These are phyloP conservation scores for Erythrophleum ivorense DNA, from an alignment of 331 rosid genomes.

Conservation along the genomic window DNA sequence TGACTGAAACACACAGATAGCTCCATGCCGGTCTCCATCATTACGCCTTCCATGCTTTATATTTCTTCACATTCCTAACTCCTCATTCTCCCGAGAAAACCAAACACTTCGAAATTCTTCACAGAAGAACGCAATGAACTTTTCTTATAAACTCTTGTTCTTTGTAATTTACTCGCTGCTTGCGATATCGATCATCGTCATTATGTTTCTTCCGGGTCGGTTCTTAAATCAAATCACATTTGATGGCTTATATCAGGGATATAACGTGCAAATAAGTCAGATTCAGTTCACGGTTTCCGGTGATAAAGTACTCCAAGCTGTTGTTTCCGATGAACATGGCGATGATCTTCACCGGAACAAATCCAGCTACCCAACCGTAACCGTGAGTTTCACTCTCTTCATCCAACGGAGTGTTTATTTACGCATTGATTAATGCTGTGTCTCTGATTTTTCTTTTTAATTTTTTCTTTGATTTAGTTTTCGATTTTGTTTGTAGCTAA, in stretches of 20 bases:
- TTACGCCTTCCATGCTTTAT: constrained; percentile 1
- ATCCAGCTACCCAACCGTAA: neutral
- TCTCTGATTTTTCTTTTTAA: neutral
- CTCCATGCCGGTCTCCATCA: constrained; percentile 15
- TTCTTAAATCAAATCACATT: constrained; percentile 3
- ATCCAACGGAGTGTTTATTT: neutral
- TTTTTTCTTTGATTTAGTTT: neutral
- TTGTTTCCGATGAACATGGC: neutral
- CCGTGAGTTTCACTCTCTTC: constrained; percentile 23
- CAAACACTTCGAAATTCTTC: neutral
- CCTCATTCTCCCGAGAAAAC: constrained; percentile 16
- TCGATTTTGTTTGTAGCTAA: neutral
- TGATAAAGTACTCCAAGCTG: constrained; percentile 23
- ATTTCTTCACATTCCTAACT: neutral
- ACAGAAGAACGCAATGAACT: constrained; percentile 11
- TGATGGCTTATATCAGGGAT: neutral
- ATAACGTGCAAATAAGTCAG: constrained; percentile 8
- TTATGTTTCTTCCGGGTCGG: constrained; percentile 31
- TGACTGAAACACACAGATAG: neutral
- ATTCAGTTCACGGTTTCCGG: constrained; percentile 9
- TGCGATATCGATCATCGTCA: constrained; percentile 8
- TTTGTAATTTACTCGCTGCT: constrained; percentile 12
- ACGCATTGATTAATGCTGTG: neutral
- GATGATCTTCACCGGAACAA: neutral
- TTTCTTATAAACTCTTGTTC: neutral